Evolutionary conservation across 2,329 filamentous ascomycete genomes (phyloP).

Genomic region (Fusarium sterilihyphosum): DNA sequence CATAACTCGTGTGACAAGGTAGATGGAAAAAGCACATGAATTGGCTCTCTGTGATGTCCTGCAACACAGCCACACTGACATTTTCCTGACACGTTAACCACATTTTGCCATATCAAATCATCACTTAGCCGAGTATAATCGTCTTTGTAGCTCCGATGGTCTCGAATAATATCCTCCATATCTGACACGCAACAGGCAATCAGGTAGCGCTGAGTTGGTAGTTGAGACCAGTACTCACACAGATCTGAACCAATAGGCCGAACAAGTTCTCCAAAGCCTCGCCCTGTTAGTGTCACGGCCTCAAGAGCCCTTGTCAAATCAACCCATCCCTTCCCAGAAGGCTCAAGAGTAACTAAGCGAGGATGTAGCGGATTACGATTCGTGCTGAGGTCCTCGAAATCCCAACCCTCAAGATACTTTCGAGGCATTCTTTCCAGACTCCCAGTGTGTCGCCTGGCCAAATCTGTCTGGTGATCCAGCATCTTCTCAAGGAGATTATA

Average conservation of each 20-base stretch:
- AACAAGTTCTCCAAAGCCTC: background rate
- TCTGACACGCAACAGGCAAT: background rate
- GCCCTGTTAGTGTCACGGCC: accelerated
- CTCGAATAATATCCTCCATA: background rate
- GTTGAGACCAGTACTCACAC: background rate
- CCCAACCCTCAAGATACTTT: background rate
- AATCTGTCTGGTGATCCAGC: background rate
- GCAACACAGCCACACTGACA: background rate
- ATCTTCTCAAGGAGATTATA: background rate
- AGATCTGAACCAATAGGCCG: accelerated
- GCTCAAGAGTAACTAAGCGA: accelerated
- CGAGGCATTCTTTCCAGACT: background rate
- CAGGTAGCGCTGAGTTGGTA: accelerated
- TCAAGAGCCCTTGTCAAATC: accelerated
- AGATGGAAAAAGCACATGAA: background rate
- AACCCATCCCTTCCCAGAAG: background rate
- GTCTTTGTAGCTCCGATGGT: background rate
- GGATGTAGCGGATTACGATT: background rate
- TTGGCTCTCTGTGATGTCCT: background rate
- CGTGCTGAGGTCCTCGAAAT: background rate
- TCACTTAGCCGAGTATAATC: background rate
- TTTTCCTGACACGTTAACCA: accelerated
- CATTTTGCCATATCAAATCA: background rate
- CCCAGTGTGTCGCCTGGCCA: accelerated
- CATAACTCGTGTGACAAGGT: background rate